A percentile compares a stretch with the other conserved stretches of the same genome.
phyloP scores from a whole-genome alignment of 805 yeast species.

The Jamesozyma lodderae region DNA sequence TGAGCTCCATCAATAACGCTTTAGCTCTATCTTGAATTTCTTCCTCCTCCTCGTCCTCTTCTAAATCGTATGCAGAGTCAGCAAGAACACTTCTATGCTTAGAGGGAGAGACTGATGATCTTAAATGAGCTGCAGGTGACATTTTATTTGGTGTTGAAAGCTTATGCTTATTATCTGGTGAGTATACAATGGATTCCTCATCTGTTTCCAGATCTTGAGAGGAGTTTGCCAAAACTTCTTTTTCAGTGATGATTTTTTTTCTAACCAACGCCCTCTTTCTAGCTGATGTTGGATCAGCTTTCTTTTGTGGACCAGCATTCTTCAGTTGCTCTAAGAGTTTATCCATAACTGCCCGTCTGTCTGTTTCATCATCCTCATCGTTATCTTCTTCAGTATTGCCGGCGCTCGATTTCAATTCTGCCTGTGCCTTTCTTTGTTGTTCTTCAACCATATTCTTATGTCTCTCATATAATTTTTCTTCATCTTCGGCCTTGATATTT shows the following conservation, averaged over 20 bases:
- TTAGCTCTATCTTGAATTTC: conserved; percentile 45
- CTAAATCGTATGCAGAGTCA: background rate
- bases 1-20: conserved; percentile 49
- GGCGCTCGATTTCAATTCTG: conserved; percentile 13
- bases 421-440: conserved; percentile 23
- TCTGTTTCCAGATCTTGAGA: conserved; percentile 19
- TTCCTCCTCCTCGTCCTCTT: conserved; percentile 18
- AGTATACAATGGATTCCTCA: conserved; percentile 23
- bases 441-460: conserved; percentile 48
- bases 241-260: conserved; percentile 38
- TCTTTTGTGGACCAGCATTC: conserved; percentile 71
- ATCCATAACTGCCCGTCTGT: conserved; percentile 60
- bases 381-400: conserved; percentile 7
- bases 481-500: conserved; percentile 75
- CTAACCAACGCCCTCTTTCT: conserved; percentile 72
- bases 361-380: conserved; percentile 14
- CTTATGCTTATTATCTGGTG: conserved; percentile 16
- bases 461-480: conserved; percentile 64
- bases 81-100: background rate
- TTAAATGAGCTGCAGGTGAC: background rate
- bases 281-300: conserved; percentile 71
- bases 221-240: conserved; percentile 10
- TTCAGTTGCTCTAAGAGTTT: conserved; percentile 75
- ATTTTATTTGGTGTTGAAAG: conserved; percentile 5
- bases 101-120: background rate